These are phyloP conservation scores for Pharnaceum exiguum DNA, from an alignment of 148 eudicot species.

Conservation along the genomic window DNA sequence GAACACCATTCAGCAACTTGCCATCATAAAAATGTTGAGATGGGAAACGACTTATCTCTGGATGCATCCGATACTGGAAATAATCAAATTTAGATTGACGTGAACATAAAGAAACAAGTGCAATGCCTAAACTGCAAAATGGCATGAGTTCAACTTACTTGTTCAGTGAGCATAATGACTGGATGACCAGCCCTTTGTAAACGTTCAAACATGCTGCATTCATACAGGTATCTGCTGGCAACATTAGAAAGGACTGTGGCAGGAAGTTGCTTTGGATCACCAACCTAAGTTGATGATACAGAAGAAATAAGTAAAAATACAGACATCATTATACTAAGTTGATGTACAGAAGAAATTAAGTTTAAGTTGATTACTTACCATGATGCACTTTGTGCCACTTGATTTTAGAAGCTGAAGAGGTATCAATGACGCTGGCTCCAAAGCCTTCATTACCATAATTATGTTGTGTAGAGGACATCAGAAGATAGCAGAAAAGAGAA, in stretches of 20 bases:
- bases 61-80: conserved; percentile 98
- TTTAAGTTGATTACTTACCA: conserved; percentile 45
- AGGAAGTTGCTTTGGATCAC: conserved; percentile 99
- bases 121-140: background rate
- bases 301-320: conserved; percentile 15
- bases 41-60: conserved; percentile 86
- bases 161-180: conserved; percentile 87
- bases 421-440: conserved; percentile 94
- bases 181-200: conserved; percentile 93
- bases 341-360: background rate
- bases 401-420: conserved; percentile 95
- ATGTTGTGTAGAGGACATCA: background rate
- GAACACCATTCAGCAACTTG: conserved; percentile 74
- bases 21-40: conserved; percentile 86
- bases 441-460: conserved; percentile 49
- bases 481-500: background rate
- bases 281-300: no score
- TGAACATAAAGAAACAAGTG: background rate
- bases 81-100: conserved; percentile 5
- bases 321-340: conserved; percentile 7
- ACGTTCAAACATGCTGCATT: conserved; percentile 99
- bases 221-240: conserved; percentile 80
- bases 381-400: conserved; percentile 74
- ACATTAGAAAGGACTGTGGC: conserved; percentile 96
- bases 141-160: conserved; percentile 44